Evolutionary conservation across 768 basidiomycete genomes (phyloP), one percentile per base, ranked within the genome.

Genomic region (Hirschioporus abietinus): DNA sequence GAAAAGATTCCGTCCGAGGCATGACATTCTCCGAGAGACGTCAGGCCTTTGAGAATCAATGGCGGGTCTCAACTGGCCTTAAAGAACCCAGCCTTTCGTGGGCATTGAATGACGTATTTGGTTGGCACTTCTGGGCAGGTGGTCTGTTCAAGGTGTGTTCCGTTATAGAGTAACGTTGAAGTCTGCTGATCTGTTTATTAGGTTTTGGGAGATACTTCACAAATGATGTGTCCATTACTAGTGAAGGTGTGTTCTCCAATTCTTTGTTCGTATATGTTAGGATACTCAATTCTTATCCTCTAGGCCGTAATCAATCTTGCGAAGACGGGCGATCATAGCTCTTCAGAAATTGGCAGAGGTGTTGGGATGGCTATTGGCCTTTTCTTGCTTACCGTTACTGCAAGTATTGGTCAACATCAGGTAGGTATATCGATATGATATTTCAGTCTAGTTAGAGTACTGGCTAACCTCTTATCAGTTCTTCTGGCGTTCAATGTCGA

Each of bases 401-500:
- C 87, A 0, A 86, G 85, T 69, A 71, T 92, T 60, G 81, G 81
- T 61, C 82, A 86, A 63, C 88, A 92, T 72, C 88, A 89, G 79
- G 87, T 84, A 69, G 69, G 70, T 71, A 71, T n/a, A 68, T 71
- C 63, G 42, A 67, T 20, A 64, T 75, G 23, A 74, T 76, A 64
- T 64, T 70, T 10, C 74, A 72, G 65, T 70, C 71, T 35, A 63
- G 72, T 64, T 69, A 68, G 66, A 67, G 68, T 67, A 26, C 59
- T 65, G n/a, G 36, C 66, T 60, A 12, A 59, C 0, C 23, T 61
- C 24, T 66, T 58, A n/a, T 8, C 65, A 87, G 82, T 91, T 88
- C 77, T 91, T 92, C 79, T 88, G 86, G 82, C 80, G 86, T 58
- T 86, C 86, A 5, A 89, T 89, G 85, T 76, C 80, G 26, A 84